Conservation (phyloP, 495 filamentous ascomycete genomes). For the Penicillium fimorum region DNA sequence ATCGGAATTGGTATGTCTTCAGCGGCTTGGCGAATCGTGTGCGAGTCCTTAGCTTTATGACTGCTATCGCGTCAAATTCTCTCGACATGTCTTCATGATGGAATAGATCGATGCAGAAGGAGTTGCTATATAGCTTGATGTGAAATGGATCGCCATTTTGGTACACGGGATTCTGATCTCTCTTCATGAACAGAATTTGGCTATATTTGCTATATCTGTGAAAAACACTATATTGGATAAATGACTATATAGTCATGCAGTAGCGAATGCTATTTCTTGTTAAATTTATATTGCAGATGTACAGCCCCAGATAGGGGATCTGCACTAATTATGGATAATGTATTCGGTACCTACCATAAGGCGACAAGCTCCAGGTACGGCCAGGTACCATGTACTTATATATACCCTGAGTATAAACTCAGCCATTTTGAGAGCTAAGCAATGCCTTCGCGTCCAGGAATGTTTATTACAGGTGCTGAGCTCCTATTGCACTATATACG, state of each 20-base stretch:
- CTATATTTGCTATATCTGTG: not conserved
- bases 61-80: not conserved
- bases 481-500: not conserved
- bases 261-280: no score
- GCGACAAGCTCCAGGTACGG: not conserved
- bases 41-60: not conserved
- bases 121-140: not conserved
- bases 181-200: not conserved
- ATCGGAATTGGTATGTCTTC: not conserved
- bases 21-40: not conserved
- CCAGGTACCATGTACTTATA: not conserved
- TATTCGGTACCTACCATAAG: not conserved
- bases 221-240: no score
- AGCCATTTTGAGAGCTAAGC: not conserved
- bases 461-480: not conserved
- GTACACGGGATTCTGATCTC: not conserved
- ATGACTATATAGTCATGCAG: no score
- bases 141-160: not conserved
- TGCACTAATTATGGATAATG: not conserved
- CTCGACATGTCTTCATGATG: not conserved
- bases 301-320: not conserved
- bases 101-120: not conserved
- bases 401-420: not conserved
- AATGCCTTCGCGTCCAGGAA: not conserved
- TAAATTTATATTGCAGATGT: not conserved